These are phyloP conservation scores for Melampsora larici-populina DNA, from an alignment of 1,284 basidiomycete species.

Conservation along the genomic window DNA sequence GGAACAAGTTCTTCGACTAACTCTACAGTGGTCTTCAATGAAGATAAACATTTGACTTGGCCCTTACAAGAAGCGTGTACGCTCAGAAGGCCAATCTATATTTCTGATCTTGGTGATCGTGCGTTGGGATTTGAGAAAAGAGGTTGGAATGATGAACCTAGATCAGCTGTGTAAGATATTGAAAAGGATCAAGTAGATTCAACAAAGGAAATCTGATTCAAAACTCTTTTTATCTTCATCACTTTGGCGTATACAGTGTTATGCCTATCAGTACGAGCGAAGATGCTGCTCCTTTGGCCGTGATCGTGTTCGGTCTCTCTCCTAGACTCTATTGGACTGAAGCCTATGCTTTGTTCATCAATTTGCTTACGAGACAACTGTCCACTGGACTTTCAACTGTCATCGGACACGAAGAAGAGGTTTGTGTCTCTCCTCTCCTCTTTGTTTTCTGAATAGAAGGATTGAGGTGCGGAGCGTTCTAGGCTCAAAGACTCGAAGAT, in stretches of 20 bases:
- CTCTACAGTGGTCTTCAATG: constrained; percentile 4
- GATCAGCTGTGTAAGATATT: constrained; percentile 30
- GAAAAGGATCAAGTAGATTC: not conserved
- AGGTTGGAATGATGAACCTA: constrained; percentile 31
- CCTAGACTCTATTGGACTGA: constrained; percentile 40
- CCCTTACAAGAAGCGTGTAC: constrained; percentile 40
- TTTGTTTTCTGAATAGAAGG: not conserved
- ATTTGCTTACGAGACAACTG: constrained; percentile 33
- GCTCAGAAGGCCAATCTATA: constrained; percentile 31
- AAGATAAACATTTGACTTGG: constrained; percentile 23
- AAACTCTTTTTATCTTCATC: not conserved
- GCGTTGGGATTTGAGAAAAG: constrained; percentile 22
- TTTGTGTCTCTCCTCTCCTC: not conserved
- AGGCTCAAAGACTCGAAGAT: constrained; percentile 39
- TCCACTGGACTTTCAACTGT: constrained; percentile 36
- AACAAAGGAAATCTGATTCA: not conserved
- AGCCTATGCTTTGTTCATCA: constrained; percentile 37
- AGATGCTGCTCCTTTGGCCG: constrained; percentile 25
- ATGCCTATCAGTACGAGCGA: constrained; percentile 41
- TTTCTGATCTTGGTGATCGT: constrained; percentile 31
- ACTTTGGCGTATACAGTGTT: constrained; percentile 8
- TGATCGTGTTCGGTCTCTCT: constrained; percentile 42
- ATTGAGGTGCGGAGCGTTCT: not conserved
- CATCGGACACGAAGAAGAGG: constrained; percentile 39
- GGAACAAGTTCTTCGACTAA: constrained; percentile 4